These are phyloP conservation scores for Fagopyrum esculentum DNA, from an alignment of 148 eudicot species.

Conservation along the genomic window DNA sequence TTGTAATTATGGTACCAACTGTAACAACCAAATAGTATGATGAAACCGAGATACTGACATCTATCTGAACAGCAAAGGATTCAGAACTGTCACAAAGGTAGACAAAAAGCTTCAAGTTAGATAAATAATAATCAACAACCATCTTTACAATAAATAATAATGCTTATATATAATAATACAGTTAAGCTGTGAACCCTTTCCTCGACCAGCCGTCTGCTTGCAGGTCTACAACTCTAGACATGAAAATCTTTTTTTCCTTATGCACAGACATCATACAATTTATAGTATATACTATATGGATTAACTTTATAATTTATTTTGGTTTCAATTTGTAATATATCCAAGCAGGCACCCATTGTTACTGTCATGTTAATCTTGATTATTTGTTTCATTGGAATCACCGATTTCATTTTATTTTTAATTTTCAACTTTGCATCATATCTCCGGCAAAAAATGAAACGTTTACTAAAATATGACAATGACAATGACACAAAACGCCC, in stretches of 20 bases:
- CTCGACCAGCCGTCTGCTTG: not conserved
- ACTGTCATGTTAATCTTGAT: too few relatives aligned
- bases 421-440: too few relatives aligned
- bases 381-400: too few relatives aligned
- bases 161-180: not conserved
- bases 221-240: not conserved
- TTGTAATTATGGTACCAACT: not conserved
- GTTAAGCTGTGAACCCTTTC: not conserved
- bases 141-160: not conserved
- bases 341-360: too few relatives aligned
- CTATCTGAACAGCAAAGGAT: not conserved
- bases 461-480: too few relatives aligned
- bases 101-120: not conserved
- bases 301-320: too few relatives aligned
- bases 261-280: not conserved
- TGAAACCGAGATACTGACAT: not conserved
- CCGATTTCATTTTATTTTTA: too few relatives aligned
- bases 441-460: too few relatives aligned
- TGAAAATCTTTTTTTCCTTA: not conserved
- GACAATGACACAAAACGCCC: not conserved
- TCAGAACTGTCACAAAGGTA: not conserved
- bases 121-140: not conserved
- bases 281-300: not conserved
- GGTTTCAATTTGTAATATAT: too few relatives aligned
- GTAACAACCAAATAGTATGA: not conserved